These are phyloP conservation scores for Sphagnum tenellum DNA, from an alignment of 225 moss, liverwort and hornwort species.

Conservation along the genomic window DNA sequence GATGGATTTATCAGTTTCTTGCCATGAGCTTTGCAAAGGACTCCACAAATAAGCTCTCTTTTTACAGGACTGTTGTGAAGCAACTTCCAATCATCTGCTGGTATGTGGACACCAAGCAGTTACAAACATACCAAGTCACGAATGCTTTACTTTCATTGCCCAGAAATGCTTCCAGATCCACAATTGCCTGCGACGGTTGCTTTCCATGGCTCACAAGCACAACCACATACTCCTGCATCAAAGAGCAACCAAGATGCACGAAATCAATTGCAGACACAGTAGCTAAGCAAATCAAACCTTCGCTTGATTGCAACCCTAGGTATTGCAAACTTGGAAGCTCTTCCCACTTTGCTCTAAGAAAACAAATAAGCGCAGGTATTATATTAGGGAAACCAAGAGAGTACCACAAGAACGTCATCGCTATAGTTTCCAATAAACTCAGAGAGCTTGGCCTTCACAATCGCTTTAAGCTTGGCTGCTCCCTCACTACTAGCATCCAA, in stretches of 20 bases:
- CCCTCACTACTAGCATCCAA: constrained; percentile 55
- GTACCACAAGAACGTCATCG: constrained; percentile 82
- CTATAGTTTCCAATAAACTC: constrained; percentile 73
- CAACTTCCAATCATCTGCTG: too few species aligned
- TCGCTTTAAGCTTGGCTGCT: constrained; percentile 59
- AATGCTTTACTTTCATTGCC: constrained; percentile 69
- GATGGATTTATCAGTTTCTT: too few species aligned
- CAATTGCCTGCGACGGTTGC: constrained; percentile 59
- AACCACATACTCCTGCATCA: constrained; percentile 67
- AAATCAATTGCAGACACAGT: too few species aligned
- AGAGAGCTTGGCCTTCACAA: constrained; percentile 69
- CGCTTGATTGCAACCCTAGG: too few species aligned
- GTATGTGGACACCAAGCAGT: too few species aligned
- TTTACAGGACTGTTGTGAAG: too few species aligned
- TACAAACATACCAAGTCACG: constrained; percentile 53
- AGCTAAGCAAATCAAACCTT: too few species aligned
- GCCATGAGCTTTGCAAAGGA: too few species aligned
- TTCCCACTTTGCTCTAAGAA: too few species aligned
- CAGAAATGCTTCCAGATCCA: constrained; percentile 79
- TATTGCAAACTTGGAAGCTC: too few species aligned
- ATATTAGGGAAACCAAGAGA: constrained; percentile 6
- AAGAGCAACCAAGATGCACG: background rate
- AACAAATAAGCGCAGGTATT: too few species aligned
- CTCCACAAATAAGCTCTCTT: too few species aligned
- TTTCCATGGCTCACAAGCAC: constrained; percentile 79